Percentiles rank a stretch among this genome's conserved stretches.
phyloP scores from a whole-genome alignment of 2,329 filamentous ascomycete genomes.

The Pseudofabraea citricarpa region DNA sequence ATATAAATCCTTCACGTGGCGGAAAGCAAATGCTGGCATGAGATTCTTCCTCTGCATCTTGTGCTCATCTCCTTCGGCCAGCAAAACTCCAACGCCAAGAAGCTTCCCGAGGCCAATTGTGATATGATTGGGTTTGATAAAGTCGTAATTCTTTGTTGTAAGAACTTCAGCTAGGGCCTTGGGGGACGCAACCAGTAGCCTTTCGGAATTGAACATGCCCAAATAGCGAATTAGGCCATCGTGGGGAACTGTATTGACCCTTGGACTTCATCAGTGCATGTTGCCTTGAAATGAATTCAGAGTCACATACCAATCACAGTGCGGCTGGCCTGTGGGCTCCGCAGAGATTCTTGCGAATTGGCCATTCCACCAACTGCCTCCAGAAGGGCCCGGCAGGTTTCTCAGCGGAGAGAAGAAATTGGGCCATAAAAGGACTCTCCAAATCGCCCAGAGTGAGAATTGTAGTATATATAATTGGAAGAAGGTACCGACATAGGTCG shows the following conservation, averaged over 20 bases:
- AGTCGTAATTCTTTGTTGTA: slow-evolving; percentile 65
- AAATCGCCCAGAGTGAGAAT: slow-evolving; percentile 31
- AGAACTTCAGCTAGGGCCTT: slow-evolving; percentile 68
- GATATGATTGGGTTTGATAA: slow-evolving; percentile 55
- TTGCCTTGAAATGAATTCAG: neutral
- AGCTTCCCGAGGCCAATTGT: slow-evolving; percentile 54
- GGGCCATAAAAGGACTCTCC: slow-evolving; percentile 31
- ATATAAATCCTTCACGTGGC: slow-evolving; percentile 80
- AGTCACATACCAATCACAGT: slow-evolving; percentile 29
- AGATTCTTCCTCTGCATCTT: slow-evolving; percentile 75
- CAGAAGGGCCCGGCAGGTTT: slow-evolving; percentile 18
- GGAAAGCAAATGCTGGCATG: slow-evolving; percentile 78
- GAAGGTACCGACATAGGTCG: slow-evolving; percentile 33
- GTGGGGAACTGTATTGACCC: slow-evolving; percentile 59
- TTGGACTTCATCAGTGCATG: slow-evolving; percentile 9
- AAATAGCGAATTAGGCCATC: slow-evolving; percentile 66
- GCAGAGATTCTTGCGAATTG: slow-evolving; percentile 33
- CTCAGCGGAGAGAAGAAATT: slow-evolving; percentile 2
- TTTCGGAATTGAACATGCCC: slow-evolving; percentile 56
- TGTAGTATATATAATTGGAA: slow-evolving; percentile 33
- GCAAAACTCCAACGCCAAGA: slow-evolving; percentile 65
- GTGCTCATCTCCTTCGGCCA: slow-evolving; percentile 90
- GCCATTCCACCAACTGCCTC: slow-evolving; percentile 38
- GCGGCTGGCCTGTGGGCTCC: slow-evolving; percentile 33
- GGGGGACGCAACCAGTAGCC: slow-evolving; percentile 55